Conservation (phyloP, 192 early-diverging fungal species). For the Martensiomyces pterosporus region DNA sequence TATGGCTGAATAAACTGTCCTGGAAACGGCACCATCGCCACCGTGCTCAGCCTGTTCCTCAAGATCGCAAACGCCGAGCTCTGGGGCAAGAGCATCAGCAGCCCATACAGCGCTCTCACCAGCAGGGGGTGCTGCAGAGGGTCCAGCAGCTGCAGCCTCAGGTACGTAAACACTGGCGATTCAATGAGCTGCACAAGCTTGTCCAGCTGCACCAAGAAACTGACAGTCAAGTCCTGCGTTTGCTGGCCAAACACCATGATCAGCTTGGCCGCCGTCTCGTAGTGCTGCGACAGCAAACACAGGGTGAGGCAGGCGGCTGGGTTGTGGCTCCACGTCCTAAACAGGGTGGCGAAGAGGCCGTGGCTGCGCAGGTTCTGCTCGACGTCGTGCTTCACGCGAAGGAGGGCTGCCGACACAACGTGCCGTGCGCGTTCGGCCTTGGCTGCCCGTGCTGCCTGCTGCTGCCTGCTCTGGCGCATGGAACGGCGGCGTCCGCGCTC, state of each 20-base stretch:
- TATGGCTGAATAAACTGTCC: not conserved
- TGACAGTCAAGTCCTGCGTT: conserved; percentile 82
- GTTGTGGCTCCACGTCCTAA: conserved; percentile 95
- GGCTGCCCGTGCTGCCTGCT: not conserved
- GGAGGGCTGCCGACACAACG: conserved; percentile 11
- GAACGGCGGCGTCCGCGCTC: not conserved
- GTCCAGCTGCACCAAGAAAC: conserved; percentile 91
- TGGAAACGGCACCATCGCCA: conserved; percentile 39
- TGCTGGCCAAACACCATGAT: conserved; percentile 82
- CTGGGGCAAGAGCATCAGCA: conserved; percentile 97
- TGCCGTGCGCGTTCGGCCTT: conserved; percentile 9
- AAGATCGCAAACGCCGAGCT: conserved; percentile 93
- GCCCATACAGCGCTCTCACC: conserved; percentile 89
- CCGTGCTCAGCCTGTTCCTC: conserved; percentile 86
- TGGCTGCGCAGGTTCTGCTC: conserved; percentile 57
- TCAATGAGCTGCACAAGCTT: conserved; percentile 97
- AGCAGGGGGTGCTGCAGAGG: conserved; percentile 85
- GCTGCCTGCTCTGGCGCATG: not conserved
- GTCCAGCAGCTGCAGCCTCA: conserved; percentile 91
- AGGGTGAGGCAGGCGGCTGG: conserved; percentile 91
- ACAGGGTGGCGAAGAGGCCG: conserved; percentile 78
- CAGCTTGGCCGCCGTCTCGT: conserved; percentile 83
- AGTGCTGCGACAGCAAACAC: conserved; percentile 94
- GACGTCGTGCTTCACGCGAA: conserved; percentile 20
- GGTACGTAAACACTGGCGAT: conserved; percentile 94